phyloP scores from a whole-genome alignment of 257 asterid genomes.

The Anisodus tanguticus region DNA sequence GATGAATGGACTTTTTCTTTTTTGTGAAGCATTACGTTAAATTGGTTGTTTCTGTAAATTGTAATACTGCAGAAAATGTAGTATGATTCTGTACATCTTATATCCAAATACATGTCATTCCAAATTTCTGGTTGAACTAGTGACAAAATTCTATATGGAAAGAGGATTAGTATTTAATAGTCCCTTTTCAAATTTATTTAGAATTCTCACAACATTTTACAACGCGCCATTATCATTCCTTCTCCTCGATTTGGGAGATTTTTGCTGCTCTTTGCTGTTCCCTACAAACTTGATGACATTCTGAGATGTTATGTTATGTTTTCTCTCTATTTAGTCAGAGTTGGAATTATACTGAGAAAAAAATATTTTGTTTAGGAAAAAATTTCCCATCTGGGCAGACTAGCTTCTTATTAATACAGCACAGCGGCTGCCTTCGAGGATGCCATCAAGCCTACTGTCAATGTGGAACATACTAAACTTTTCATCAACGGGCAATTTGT shows the following conservation, averaged over 20 bases:
- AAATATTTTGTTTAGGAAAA: slow-evolving; percentile 54
- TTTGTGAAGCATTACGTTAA: not conserved
- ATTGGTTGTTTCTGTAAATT: not conserved
- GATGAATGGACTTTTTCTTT: not conserved
- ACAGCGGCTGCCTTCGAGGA: slow-evolving; percentile 76
- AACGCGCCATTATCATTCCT: not conserved
- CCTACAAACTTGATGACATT: not conserved
- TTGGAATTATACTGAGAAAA: not conserved
- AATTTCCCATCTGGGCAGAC: slow-evolving; percentile 44
- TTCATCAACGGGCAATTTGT: slow-evolving; percentile 87
- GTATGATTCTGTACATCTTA: not conserved
- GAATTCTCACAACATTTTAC: not conserved
- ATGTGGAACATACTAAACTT: slow-evolving; percentile 70
- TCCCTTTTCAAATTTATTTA: not conserved
- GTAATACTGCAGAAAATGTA: not conserved
- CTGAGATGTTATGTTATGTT: not conserved
- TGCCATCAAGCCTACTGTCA: slow-evolving; percentile 79
- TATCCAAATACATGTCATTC: not conserved
- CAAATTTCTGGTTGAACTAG: not conserved
- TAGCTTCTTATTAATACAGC: slow-evolving; percentile 56
- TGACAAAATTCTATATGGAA: not conserved
- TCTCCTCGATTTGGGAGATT: not conserved
- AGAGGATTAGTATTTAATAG: not conserved
- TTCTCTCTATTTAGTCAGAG: too few species aligned
- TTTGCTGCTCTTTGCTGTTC: not conserved